Base-by-base conservation (phyloP, 805 yeast species). In the Maudiozyma bulderi region DNA sequence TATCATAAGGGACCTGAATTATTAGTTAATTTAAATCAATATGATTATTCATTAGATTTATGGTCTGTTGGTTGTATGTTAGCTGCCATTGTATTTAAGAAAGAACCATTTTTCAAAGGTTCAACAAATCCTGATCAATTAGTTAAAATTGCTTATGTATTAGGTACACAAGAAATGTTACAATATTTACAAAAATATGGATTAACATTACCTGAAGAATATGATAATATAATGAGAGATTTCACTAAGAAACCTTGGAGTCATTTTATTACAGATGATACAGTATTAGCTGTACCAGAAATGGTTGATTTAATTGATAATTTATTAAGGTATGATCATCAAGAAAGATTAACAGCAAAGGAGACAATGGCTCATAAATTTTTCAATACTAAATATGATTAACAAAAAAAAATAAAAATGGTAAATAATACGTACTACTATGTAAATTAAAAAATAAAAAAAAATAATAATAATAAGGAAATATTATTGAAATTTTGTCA, bases 1-100 rank as follows among this genome's bases (percentile, higher is more conserved):
- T 88, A 86, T 67, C 88, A 84, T 69, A 89, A 89, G 70, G 96
- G 95, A 8, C 96, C 96, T 1, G 96, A 89, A 68, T 72, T 89
- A 55, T 73, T 89, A 50, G 87, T 89, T 8, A 89, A 89, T 62
- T 76, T 80, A 58, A 83, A 86, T 57, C 82, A 79, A 62, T 89
- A 89, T 67, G 96, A 89, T 67, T 89, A 89, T 66, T 84, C 93
- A 10, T 73, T 89, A 50, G 96, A 89, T 65, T 66, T 89, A 58
- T 89, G 96, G 96, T 83, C 95, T 10, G 82, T 78, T 53, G 96
- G 96, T 13, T 90, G 95, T 51, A 87, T 86, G 87, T 71, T 89
- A 45, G 96, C 95, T 8, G 82, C 93, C 10, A 86, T 89, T 66
- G 81, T 87, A 34, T 87, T 88, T 71, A 85, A 84, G 61, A 85